Evolutionary conservation across 2,329 filamentous ascomycete species (phyloP).

Genomic region (Zopfia rhizophila): DNA sequence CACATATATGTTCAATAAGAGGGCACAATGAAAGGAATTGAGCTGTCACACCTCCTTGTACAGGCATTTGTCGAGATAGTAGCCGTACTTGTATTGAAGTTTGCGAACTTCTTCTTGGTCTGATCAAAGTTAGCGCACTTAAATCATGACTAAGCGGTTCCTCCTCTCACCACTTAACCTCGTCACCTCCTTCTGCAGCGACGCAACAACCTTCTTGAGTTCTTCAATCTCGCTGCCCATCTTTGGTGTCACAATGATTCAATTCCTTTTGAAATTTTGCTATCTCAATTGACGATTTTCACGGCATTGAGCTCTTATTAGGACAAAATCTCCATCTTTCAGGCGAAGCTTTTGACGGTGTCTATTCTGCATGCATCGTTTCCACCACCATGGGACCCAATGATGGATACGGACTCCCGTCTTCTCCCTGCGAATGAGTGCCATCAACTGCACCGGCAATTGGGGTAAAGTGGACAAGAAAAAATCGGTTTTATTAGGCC

Average conservation of each 20-base stretch:
- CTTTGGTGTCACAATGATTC: too few species aligned
- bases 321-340: conserved; percentile 15
- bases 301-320: conserved; percentile 23
- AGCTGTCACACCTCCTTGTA: conserved; percentile 60
- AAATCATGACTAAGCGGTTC: conserved; percentile 22
- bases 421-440: conserved; percentile 20
- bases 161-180: conserved; percentile 36
- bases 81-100: conserved; percentile 67
- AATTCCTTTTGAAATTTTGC: conserved; percentile 2
- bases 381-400: conserved; percentile 17
- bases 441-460: conserved; percentile 27
- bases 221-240: conserved; percentile 44
- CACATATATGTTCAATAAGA: conserved; percentile 4
- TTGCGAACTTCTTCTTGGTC: conserved; percentile 66
- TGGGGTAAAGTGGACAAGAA: conserved; percentile 17
- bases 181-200: conserved; percentile 40
- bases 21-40: neutral
- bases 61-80: conserved; percentile 69
- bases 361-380: conserved; percentile 16
- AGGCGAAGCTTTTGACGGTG: conserved; percentile 12
- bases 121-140: conserved; percentile 28
- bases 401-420: conserved; percentile 20
- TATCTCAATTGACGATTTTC: neutral
- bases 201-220: conserved; percentile 37
- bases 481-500: conserved; percentile 35